phyloP scores from a whole-genome alignment of 2,329 filamentous ascomycete species.

The Penicillium thymicola region DNA sequence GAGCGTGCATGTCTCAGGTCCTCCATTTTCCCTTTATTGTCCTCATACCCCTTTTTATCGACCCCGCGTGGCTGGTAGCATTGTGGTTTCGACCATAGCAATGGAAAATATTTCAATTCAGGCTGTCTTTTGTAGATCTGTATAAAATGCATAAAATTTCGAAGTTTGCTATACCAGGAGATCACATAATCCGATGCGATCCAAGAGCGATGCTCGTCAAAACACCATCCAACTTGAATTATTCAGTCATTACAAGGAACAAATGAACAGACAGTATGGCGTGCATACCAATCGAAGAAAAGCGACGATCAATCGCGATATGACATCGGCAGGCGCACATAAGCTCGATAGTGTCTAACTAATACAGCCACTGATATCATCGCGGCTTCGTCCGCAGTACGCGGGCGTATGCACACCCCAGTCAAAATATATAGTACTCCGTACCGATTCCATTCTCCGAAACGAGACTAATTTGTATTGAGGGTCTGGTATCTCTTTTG shows the following conservation, averaged over 20 bases:
- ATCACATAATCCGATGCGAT: not conserved
- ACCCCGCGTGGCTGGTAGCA: conserved; percentile 5
- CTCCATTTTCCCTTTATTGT: conserved; percentile 9
- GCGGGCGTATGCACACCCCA: not conserved
- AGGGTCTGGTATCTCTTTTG: too few species aligned
- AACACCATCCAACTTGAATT: not conserved
- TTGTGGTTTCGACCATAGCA: conserved; percentile 10
- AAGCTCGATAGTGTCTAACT: not conserved
- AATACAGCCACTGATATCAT: conserved; percentile 10
- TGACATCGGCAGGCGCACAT: not conserved
- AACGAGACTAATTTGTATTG: not conserved
- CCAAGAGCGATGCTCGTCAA: not conserved
- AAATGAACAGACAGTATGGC: not conserved
- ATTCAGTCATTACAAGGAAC: not conserved
- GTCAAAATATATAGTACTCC: not conserved
- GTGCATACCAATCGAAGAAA: not conserved
- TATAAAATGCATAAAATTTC: too few species aligned
- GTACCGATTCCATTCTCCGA: not conserved
- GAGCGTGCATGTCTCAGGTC: conserved; percentile 22
- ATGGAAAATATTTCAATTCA: conserved; percentile 7
- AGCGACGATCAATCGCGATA: not conserved
- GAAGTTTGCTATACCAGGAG: too few species aligned
- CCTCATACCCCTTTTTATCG: conserved; percentile 11
- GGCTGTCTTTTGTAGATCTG: not conserved
- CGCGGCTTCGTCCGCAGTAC: not conserved